Evolutionary conservation across 179 eudicot genomes (phyloP).

Genomic region (Heliamphora ciliata): DNA sequence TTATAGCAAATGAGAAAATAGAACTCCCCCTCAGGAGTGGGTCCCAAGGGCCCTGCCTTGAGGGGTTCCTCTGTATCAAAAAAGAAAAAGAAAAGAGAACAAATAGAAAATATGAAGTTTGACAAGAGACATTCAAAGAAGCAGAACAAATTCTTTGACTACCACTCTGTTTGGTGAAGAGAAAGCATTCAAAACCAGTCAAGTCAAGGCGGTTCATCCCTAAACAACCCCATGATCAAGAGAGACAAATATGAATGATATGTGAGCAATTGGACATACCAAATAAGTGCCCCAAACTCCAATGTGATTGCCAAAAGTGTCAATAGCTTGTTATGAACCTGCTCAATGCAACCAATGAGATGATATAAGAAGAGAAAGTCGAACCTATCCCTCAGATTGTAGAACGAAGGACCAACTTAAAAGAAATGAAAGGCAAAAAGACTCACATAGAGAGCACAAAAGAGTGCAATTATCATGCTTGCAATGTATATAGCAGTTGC

Average conservation of each 20-base stretch:
- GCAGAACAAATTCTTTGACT: neutral
- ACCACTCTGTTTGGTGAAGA: neutral
- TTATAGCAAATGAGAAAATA: neutral
- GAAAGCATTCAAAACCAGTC: neutral
- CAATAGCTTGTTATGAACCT: slow-evolving; percentile 89
- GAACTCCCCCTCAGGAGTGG: neutral
- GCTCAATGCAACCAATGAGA: slow-evolving; percentile 20
- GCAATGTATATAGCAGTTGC: slow-evolving; percentile 89
- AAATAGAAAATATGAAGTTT: neutral
- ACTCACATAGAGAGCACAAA: slow-evolving; percentile 89
- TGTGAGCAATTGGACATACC: slow-evolving; percentile 37
- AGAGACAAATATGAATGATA: neutral
- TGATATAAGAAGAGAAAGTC: slow-evolving; percentile 1
- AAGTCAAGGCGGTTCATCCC: neutral
- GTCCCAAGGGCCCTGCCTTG: no score
- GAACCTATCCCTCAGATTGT: neutral
- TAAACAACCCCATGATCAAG: neutral
- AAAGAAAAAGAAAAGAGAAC: neutral
- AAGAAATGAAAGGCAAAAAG: neutral
- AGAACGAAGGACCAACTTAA: neutral
- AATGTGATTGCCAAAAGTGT: slow-evolving; percentile 72
- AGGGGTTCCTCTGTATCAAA: no score
- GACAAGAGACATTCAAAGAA: neutral
- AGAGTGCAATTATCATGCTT: slow-evolving; percentile 79
- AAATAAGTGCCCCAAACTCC: slow-evolving; percentile 82